phyloP scores from a whole-genome alignment of 306 rosid species.

The Pachyrhizus erosus region DNA sequence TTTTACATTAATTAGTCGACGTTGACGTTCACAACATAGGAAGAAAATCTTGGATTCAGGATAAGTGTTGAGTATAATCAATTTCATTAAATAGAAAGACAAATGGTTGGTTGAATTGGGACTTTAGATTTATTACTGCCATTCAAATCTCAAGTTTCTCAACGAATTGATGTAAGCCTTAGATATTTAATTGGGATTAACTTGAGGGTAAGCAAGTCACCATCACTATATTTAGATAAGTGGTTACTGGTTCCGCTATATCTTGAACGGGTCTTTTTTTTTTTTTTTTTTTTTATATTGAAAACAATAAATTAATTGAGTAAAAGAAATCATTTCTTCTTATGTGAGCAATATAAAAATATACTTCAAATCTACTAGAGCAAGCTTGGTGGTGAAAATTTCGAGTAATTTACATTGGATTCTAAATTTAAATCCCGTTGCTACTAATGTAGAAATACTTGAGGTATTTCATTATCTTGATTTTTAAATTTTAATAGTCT shows the following conservation, averaged over 20 bases:
- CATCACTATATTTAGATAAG: neutral
- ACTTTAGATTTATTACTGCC: neutral
- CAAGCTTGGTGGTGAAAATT: too few species aligned
- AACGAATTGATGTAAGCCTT: neutral
- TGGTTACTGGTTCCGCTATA: too few species aligned
- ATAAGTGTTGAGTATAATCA: neutral
- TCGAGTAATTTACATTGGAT: too few species aligned
- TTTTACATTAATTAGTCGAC: conserved; percentile 11
- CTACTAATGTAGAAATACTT: neutral
- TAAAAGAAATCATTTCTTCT: neutral
- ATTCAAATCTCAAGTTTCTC: too few species aligned
- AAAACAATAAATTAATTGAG: neutral
- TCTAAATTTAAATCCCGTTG: too few species aligned
- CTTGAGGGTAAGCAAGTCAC: neutral
- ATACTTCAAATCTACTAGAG: neutral
- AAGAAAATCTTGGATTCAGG: neutral
- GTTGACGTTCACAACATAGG: neutral
- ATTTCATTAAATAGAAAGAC: neutral
- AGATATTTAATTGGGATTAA: neutral
- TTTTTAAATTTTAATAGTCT: neutral
- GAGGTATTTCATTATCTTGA: neutral
- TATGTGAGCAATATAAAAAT: neutral
- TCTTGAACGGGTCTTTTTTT: neutral
- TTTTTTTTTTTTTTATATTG: too few species aligned
- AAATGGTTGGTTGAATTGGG: neutral